phyloP scores from a whole-genome alignment of 129 eudicot genomes.

The Deinandra increscens region DNA sequence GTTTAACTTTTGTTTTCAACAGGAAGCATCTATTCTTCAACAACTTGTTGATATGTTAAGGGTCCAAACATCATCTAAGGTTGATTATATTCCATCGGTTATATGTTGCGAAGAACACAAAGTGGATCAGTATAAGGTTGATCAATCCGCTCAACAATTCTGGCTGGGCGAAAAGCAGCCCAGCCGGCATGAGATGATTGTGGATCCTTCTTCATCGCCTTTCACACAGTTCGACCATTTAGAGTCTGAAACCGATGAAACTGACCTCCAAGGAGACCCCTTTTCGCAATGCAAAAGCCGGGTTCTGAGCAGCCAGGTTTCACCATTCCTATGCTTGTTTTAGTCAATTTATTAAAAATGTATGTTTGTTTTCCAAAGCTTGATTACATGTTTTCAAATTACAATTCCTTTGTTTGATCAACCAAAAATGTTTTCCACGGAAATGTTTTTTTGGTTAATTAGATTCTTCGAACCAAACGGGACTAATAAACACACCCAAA shows the following conservation, averaged over 20 bases:
- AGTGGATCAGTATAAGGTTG: constrained; percentile 22
- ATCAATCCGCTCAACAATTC: constrained; percentile 33
- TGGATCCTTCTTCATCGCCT: constrained; percentile 42
- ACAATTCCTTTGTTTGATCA: too few relatives aligned
- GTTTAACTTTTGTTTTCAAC: constrained; percentile 5
- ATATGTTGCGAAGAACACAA: constrained; percentile 39
- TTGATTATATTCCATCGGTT: constrained; percentile 23
- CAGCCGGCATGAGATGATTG: constrained; percentile 27
- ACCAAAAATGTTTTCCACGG: too few relatives aligned
- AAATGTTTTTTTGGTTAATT: too few relatives aligned
- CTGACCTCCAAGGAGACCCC: constrained; percentile 44
- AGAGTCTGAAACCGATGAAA: constrained; percentile 37
- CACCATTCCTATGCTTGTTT: constrained; percentile 11
- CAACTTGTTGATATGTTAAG: constrained; percentile 64
- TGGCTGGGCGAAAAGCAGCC: constrained; percentile 25
- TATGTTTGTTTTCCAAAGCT: neutral
- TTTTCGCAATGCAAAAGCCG: constrained; percentile 69
- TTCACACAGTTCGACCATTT: constrained; percentile 49
- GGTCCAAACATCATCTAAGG: constrained; percentile 46
- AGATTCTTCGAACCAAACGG: too few relatives aligned
- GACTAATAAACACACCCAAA: too few relatives aligned
- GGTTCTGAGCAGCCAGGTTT: constrained; percentile 59
- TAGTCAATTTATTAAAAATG: neutral
- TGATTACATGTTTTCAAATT: too few relatives aligned
- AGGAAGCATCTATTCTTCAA: constrained; percentile 51